Conservation (phyloP, 1,139 yeast genomes). For the Chernovozyma aurita region DNA sequence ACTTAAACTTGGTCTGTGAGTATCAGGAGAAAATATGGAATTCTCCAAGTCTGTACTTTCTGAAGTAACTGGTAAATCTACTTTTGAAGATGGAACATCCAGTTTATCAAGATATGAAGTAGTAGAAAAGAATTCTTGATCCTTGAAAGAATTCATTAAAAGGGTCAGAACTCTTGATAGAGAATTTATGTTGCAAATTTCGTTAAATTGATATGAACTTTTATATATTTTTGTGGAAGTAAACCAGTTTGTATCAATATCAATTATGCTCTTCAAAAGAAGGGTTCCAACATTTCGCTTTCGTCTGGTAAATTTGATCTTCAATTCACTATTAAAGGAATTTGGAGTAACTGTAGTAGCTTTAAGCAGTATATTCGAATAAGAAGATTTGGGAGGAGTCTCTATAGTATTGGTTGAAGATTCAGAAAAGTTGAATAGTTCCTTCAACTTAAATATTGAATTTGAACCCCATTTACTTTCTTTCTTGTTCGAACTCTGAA, state of each 20-base stretch:
- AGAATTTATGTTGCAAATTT: too few species aligned
- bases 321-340: not conserved
- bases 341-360: too few species aligned
- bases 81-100: not conserved
- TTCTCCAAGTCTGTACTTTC: constrained; percentile 15
- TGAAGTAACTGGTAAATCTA: not conserved
- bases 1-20: constrained; percentile 18
- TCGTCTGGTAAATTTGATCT: not conserved
- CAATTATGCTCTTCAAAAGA: not conserved
- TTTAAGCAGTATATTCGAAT: too few species aligned
- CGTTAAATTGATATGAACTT: too few species aligned
- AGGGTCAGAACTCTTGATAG: not conserved
- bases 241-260: not conserved
- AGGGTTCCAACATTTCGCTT: not conserved
- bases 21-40: constrained; percentile 22
- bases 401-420: too few species aligned
- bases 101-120: not conserved
- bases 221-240: too few species aligned
- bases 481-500: too few species aligned
- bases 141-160: not conserved
- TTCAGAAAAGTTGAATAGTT: too few species aligned
- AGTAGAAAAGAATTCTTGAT: not conserved
- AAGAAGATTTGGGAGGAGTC: too few species aligned
- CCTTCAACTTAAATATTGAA: too few species aligned
- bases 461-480: too few species aligned